Evolutionary conservation across 208 protist genomes (phyloP).

Genomic region (Naegleria lovaniensis): DNA sequence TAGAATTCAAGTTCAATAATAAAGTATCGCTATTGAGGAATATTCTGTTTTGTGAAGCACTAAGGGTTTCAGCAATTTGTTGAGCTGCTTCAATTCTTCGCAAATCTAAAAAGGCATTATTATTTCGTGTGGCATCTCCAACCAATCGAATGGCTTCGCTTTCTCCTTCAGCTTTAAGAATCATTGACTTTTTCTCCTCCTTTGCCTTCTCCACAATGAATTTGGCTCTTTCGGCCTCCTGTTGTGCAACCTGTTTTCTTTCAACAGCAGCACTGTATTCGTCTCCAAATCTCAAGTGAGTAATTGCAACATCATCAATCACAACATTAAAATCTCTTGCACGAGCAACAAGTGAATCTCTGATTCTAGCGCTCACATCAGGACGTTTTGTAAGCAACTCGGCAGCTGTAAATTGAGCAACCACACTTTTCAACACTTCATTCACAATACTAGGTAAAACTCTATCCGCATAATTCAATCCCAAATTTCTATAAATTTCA

Average conservation of each 20-base stretch:
- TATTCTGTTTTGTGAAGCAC: conserved; percentile 52
- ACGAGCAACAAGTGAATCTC: conserved; percentile 78
- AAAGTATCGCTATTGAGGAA: not conserved
- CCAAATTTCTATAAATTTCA: conserved; percentile 85
- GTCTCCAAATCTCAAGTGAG: conserved; percentile 87
- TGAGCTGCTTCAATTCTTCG: conserved; percentile 79
- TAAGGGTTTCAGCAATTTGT: conserved; percentile 72
- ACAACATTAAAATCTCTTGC: conserved; percentile 92
- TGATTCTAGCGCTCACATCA: conserved; percentile 81
- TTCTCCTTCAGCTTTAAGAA: conserved; percentile 51
- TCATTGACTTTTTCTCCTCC: conserved; percentile 61
- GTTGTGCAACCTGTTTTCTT: conserved; percentile 90
- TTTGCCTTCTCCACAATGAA: conserved; percentile 87
- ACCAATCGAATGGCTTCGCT: conserved; percentile 76
- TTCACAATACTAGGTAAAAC: conserved; percentile 96
- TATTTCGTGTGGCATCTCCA: conserved; percentile 72
- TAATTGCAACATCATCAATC: conserved; percentile 96
- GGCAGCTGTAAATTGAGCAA: conserved; percentile 64
- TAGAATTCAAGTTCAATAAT: not conserved
- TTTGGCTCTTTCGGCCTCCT: conserved; percentile 87
- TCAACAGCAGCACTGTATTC: conserved; percentile 89
- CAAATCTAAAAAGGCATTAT: conserved; percentile 80
- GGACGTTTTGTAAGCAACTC: conserved; percentile 94
- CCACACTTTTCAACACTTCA: conserved; percentile 95
- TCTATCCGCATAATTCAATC: conserved; percentile 92